Percentiles rank a stretch among this genome's conserved stretches.
Evolutionary conservation across 2,329 filamentous ascomycete species (phyloP).

Genomic region (Xylaria digitata): DNA sequence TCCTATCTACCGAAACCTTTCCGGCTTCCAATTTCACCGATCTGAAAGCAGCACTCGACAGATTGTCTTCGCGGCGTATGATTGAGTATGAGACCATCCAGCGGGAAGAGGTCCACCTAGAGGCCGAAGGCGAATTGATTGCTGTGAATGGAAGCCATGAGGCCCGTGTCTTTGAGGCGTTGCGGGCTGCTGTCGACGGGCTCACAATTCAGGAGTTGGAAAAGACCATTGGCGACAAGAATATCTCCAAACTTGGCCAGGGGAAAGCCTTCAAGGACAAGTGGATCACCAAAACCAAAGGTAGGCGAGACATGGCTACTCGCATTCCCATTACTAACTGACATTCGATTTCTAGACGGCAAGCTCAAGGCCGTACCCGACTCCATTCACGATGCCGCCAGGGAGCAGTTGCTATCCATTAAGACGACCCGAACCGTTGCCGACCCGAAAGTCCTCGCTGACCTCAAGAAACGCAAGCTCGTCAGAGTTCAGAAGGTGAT

Average conservation of each 20-base stretch:
- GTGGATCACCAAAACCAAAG: constrained; percentile 67
- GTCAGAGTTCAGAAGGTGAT: constrained; percentile 86
- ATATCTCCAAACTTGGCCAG: constrained; percentile 82
- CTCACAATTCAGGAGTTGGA: constrained; percentile 82
- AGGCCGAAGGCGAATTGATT: constrained; percentile 78
- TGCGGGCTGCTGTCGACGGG: constrained; percentile 78
- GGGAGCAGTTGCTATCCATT: constrained; percentile 79
- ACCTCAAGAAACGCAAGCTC: constrained; percentile 93
- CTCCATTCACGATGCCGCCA: constrained; percentile 82
- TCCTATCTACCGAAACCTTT: constrained; percentile 72
- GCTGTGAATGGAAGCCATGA: constrained; percentile 73
- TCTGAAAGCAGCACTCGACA: constrained; percentile 89
- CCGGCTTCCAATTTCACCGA: constrained; percentile 70
- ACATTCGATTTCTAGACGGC: constrained; percentile 20
- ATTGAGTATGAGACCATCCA: constrained; percentile 86
- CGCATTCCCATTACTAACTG: background rate
- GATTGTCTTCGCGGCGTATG: constrained; percentile 86
- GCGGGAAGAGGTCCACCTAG: constrained; percentile 79
- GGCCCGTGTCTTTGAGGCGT: constrained; percentile 61
- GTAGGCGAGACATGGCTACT: constrained; percentile 3
- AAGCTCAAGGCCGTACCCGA: constrained; percentile 68
- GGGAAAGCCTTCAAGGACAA: constrained; percentile 92
- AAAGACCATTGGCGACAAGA: constrained; percentile 76
- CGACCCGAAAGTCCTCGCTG: constrained; percentile 80
- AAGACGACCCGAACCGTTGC: constrained; percentile 74